phyloP scores from a whole-genome alignment of 768 basidiomycete genomes.

The Mycena latifolia region DNA sequence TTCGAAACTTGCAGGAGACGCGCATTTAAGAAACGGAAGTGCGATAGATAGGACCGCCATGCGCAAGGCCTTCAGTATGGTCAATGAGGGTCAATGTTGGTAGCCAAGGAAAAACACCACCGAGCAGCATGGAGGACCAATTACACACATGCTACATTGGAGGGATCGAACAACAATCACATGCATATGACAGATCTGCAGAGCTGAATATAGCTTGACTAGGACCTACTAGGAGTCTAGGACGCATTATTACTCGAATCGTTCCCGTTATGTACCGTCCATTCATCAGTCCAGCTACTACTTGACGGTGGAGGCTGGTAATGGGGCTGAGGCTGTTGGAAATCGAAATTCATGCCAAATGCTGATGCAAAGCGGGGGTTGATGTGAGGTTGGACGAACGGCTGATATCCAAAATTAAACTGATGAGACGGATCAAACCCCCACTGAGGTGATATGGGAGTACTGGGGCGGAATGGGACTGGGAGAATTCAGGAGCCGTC shows the following conservation, averaged over 20 bases:
- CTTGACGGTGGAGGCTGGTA: conserved; percentile 16
- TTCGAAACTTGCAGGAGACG: neutral
- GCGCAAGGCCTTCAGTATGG: conserved; percentile 2
- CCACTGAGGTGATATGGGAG: conserved; percentile 35
- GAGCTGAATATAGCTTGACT: no score
- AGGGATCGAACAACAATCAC: neutral
- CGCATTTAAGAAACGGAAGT: conserved; percentile 12
- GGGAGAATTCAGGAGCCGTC: conserved; percentile 38
- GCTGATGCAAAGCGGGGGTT: conserved; percentile 82
- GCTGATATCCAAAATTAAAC: conserved; percentile 37
- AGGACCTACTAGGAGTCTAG: neutral
- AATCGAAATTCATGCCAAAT: conserved; percentile 65
- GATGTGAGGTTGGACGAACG: conserved; percentile 82
- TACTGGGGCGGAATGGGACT: conserved; percentile 29
- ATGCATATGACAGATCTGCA: neutral
- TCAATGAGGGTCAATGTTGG: neutral
- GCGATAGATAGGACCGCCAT: conserved; percentile 23
- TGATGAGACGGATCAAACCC: conserved; percentile 34
- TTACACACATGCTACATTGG: neutral
- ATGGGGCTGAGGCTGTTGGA: conserved; percentile 38
- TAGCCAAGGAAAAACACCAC: conserved; percentile 10
- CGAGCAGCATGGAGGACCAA: neutral
- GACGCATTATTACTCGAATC: conserved; percentile 37
- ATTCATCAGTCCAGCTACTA: conserved; percentile 52
- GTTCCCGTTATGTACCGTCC: conserved; percentile 48